Evolutionary conservation across 805 yeast genomes (phyloP), one percentile per base, ranked within the genome.

Genomic region (Ogataea sp.): DNA sequence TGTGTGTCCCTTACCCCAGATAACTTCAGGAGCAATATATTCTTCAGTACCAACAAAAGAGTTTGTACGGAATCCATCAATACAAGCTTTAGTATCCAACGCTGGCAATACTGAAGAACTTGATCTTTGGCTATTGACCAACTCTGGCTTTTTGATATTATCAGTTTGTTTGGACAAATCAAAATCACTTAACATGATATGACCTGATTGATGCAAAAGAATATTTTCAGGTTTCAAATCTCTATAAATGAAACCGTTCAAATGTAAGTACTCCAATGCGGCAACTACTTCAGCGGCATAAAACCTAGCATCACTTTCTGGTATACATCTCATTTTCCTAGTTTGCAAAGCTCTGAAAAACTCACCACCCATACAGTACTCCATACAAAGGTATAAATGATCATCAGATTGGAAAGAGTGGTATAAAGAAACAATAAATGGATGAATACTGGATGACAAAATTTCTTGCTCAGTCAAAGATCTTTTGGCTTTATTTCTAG

Each of bases 31-130:
- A 0, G 99, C 97, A 52, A 93, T 88, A 59, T 93, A 93, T 57
- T 93, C 99, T 56, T 93, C 99, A 0, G 99, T 93, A 1, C 99
- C 99, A 27, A 93, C 99, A 68, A 93, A 93, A 1, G 97, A 89
- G 59, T 93, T 94, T 1, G 99, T 93, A 52, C 97, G 70, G 62
- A 94, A 93, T 11, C 96, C 96, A 55, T 90, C 96, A 33, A 88
- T 87, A 52, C 97, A 90, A 2, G 93, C 84, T 55, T 87, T 90
- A 1, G 99, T 93, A 58, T 93, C 98, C 9, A 90, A 62, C 6
- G 85, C 81, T 20, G 85, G 83, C 47, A 70, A 58, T 40, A 9
- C 8, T 6, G 18, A 29, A 6, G 33, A 30, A 60, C 45, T 49
- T 21, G 58, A 37, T 31, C 54, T 42, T 53, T 59, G 50, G n/a